These are phyloP conservation scores for Fraxinus americana DNA, from an alignment of 257 asterid species.

Conservation along the genomic window DNA sequence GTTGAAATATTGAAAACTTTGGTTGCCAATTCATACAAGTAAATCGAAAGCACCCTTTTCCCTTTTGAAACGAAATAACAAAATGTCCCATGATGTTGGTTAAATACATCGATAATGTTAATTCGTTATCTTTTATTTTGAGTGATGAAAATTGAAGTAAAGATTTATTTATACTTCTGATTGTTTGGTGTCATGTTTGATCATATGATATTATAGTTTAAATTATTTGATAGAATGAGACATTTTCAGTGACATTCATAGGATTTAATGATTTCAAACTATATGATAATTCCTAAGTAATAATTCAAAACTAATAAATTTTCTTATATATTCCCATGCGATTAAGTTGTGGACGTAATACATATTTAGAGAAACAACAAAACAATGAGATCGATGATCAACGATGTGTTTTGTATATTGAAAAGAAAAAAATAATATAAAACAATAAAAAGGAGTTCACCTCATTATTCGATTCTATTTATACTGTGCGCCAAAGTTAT, in stretches of 20 bases:
- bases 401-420: too few relatives aligned
- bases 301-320: not conserved
- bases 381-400: too few relatives aligned
- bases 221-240: not conserved
- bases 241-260: not conserved
- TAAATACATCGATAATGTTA: not conserved
- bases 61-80: not conserved
- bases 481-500: not conserved
- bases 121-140: not conserved
- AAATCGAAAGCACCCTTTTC: not conserved
- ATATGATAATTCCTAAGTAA: not conserved
- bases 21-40: slow-evolving; percentile 3
- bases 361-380: too few relatives aligned
- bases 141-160: not conserved
- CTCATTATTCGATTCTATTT: too few relatives aligned
- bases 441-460: too few relatives aligned
- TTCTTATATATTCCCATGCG: not conserved
- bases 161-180: not conserved
- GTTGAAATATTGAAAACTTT: not conserved
- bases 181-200: too few relatives aligned
- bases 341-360: not conserved
- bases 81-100: not conserved
- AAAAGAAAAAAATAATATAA: too few relatives aligned
- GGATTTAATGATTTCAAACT: not conserved
- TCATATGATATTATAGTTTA: not conserved